Conservation (phyloP, 2,329 filamentous ascomycete species). For the Lecanicillium sp. region DNA sequence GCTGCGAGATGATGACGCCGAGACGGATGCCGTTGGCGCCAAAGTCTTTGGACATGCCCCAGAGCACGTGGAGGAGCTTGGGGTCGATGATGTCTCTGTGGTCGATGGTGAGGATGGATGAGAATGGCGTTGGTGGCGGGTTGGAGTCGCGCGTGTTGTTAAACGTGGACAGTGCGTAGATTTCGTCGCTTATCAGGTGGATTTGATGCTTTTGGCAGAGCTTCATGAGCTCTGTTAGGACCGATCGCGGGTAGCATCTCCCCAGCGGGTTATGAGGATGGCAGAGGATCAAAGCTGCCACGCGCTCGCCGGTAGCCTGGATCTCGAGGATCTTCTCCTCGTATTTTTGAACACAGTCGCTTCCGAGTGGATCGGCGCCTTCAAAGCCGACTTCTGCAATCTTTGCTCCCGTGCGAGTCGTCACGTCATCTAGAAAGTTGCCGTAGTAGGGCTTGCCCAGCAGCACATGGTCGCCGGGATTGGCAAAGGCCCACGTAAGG, state of each 20-base stretch:
- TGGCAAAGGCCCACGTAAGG: conserved; percentile 27
- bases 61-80: conserved; percentile 40
- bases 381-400: conserved; percentile 36
- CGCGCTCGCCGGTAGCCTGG: conserved; percentile 27
- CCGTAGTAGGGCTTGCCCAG: conserved; percentile 39
- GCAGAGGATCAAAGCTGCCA: conserved; percentile 41
- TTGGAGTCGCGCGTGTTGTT: conserved; percentile 24
- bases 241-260: conserved; percentile 32
- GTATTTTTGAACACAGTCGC: conserved; percentile 32
- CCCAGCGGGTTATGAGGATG: conserved; percentile 45
- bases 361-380: conserved; percentile 32
- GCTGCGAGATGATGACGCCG: conserved; percentile 40
- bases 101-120: conserved; percentile 37
- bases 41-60: conserved; percentile 43
- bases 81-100: conserved; percentile 36
- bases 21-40: conserved; percentile 47
- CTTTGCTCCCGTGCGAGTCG: conserved; percentile 29
- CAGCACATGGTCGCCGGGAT: conserved; percentile 31
- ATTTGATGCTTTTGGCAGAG: conserved; percentile 39
- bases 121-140: conserved; percentile 26
- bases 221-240: conserved; percentile 29
- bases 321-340: conserved; percentile 32
- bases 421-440: conserved; percentile 37
- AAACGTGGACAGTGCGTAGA: conserved; percentile 45
- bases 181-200: conserved; percentile 43